A percentile compares a stretch with the other conserved stretches of the same genome.
Evolutionary conservation across 495 filamentous ascomycete genomes (phyloP).

Genomic region (Aspergillus taichungensis): DNA sequence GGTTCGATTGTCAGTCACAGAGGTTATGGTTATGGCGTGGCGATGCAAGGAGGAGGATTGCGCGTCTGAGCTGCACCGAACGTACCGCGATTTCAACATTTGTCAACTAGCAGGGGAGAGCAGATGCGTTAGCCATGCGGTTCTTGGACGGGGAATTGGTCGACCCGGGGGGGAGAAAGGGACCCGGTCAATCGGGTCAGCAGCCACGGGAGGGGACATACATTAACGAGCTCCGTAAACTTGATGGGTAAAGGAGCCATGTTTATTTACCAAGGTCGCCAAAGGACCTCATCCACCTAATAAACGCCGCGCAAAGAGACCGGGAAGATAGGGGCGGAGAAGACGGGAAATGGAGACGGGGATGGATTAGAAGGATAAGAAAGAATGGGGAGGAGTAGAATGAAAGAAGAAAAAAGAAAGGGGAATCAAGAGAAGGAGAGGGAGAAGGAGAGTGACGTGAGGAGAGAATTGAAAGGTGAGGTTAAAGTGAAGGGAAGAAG

Average conservation of each 20-base stretch:
- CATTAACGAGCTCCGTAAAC: conserved; percentile 88
- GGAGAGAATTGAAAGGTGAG: conserved; percentile 14
- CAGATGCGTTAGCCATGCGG: conserved; percentile 14
- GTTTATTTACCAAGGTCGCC: conserved; percentile 46
- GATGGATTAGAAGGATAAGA: conserved; percentile 6
- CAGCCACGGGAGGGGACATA: conserved; percentile 32
- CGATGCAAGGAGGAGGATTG: not conserved
- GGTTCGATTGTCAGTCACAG: conserved; percentile 29
- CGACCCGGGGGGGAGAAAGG: conserved; percentile 2
- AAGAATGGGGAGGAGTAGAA: conserved; percentile 12
- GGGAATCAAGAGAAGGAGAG: conserved; percentile 13
- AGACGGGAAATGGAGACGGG: conserved; percentile 7
- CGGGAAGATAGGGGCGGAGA: conserved; percentile 17
- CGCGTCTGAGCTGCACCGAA: conserved; percentile 15
- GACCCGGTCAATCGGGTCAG: not conserved
- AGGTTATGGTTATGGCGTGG: conserved; percentile 7
- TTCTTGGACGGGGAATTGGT: not conserved
- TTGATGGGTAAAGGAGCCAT: conserved; percentile 84
- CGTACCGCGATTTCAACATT: conserved; percentile 74
- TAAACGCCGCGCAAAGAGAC: conserved; percentile 36
- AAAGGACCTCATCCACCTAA: conserved; percentile 43
- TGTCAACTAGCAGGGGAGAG: conserved; percentile 47
- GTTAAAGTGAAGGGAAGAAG: conserved; percentile 1
- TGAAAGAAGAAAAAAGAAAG: conserved; percentile 8
- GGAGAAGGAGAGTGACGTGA: conserved; percentile 13